phyloP scores from a whole-genome alignment of 2,329 filamentous ascomycete genomes.

The Colletotrichum acutatum region DNA sequence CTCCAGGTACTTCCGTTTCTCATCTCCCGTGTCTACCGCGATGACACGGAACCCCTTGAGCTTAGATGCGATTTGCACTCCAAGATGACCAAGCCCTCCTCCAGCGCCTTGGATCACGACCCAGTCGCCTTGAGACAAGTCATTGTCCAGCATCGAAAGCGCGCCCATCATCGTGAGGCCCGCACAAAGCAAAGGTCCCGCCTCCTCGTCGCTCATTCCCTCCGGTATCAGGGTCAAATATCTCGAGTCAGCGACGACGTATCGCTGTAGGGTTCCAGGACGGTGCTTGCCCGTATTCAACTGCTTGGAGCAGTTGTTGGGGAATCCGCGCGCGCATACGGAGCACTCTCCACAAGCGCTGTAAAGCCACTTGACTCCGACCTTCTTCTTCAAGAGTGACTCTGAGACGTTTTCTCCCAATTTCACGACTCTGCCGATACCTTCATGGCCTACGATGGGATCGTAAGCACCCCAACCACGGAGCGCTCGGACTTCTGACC shows the following conservation, averaged over 20 bases:
- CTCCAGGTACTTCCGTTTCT: constrained; percentile 38
- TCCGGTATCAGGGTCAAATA: constrained; percentile 43
- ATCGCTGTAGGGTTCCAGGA: constrained; percentile 46
- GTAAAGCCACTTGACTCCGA: constrained; percentile 58
- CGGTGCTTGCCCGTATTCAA: constrained; percentile 53
- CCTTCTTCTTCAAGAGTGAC: constrained; percentile 46
- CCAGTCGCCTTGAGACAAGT: constrained; percentile 40
- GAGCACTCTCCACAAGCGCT: constrained; percentile 52
- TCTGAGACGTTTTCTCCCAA: constrained; percentile 42
- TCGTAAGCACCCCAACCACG: constrained; percentile 43
- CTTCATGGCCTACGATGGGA: constrained; percentile 45
- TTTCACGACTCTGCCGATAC: constrained; percentile 43
- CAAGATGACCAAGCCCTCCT: constrained; percentile 46
- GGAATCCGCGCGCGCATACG: constrained; percentile 46
- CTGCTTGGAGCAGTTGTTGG: constrained; percentile 53
- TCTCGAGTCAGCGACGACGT: constrained; percentile 42
- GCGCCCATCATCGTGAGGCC: constrained; percentile 47
- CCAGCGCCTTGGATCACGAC: constrained; percentile 45
- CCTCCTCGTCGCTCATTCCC: constrained; percentile 37
- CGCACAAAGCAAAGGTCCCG: constrained; percentile 45
- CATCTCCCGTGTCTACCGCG: constrained; percentile 42
- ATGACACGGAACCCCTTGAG: constrained; percentile 40
- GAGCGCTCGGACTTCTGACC: constrained; percentile 44
- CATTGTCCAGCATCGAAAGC: constrained; percentile 32
- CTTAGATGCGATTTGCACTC: constrained; percentile 44